Evolutionary conservation across 2,329 filamentous ascomycete species (phyloP), one percentile per base, ranked within the genome.

Genomic region (Sordariomycetes sp.): DNA sequence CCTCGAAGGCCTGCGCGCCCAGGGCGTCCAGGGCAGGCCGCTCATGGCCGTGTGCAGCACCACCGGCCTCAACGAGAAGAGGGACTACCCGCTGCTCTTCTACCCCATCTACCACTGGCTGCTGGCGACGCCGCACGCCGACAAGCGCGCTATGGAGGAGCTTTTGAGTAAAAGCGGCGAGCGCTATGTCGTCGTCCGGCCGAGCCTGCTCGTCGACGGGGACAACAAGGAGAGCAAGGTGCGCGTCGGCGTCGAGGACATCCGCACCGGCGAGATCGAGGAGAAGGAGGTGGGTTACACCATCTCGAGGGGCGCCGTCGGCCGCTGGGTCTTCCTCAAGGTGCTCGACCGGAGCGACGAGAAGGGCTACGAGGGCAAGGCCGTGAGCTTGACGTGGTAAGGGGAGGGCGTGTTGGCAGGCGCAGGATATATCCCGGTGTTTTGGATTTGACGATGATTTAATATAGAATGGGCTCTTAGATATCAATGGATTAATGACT

Each of bases 131-230:
- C 56, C 64, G 29, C 64, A 66, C 46, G 46, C 25, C 8, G 65
- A 68, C 39, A 70, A 68, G 54, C 46, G 46, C 39, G 49, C 42
- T 15, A 64, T 66, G 61, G 65, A 68, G 45, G 30, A 35, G 17
- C n/a, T 23, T 17, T 20, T 57, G 7, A 28, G 18, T 11, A 42
- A 18, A 6, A 38, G 32, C 27, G 46, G 35, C 6, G 51, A 53
- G 40, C 30, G 29, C 15, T 58, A 46, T 35, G 50, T 48, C n/a
- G 30, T 58, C 10, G 43, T 56, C 18, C 41, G 57, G 20, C 54
- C 53, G n/a, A 54, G 50, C 24, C 36, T 59, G 27, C 41, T 60
- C 23, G 37, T 38, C 11, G 45, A 55, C 25, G 38, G 49, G 16
- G 39, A 25, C 30, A 40, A 19, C 10, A 9, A 11, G 11, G 44